These are phyloP conservation scores for Talaromyces sp. DNA, from an alignment of 2,329 filamentous ascomycete genomes.

Conservation along the genomic window DNA sequence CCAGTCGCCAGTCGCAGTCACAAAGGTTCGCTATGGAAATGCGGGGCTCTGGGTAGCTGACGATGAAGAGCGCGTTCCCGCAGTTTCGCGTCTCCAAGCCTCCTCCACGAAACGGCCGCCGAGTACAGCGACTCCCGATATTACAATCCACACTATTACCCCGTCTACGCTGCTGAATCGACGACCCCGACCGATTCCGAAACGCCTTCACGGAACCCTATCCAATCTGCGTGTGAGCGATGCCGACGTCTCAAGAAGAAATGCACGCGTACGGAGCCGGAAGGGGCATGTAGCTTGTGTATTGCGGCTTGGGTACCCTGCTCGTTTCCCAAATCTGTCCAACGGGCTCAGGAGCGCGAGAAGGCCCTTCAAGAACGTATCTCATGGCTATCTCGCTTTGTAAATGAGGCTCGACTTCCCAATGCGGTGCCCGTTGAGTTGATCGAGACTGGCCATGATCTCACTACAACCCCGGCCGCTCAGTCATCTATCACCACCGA, in stretches of 20 bases:
- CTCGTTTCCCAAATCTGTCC: constrained; percentile 34
- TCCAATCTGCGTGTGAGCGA: constrained; percentile 41
- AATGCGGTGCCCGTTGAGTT: constrained; percentile 33
- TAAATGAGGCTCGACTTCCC: constrained; percentile 36
- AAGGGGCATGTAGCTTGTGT: constrained; percentile 39
- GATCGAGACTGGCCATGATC: constrained; percentile 34
- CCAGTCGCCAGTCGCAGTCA: not conserved
- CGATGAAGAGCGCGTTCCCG: constrained; percentile 21
- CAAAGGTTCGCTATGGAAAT: not conserved
- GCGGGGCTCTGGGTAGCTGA: not conserved
- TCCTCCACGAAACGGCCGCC: constrained; percentile 9
- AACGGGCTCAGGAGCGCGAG: constrained; percentile 38
- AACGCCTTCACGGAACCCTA: constrained; percentile 9
- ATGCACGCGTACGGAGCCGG: constrained; percentile 42
- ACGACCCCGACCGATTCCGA: not conserved
- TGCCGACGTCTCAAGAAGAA: constrained; percentile 51
- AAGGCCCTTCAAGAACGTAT: constrained; percentile 39
- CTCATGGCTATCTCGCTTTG: constrained; percentile 42
- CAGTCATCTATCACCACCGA: not conserved
- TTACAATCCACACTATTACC: not conserved
- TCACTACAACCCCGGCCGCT: constrained; percentile 7
- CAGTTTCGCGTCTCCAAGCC: constrained; percentile 17
- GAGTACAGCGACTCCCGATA: not conserved
- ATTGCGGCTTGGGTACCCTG: constrained; percentile 43
- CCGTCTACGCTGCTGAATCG: not conserved